These are phyloP conservation scores for Metschnikowia bowlesiae DNA, from an alignment of 805 yeast species.

Conservation along the genomic window DNA sequence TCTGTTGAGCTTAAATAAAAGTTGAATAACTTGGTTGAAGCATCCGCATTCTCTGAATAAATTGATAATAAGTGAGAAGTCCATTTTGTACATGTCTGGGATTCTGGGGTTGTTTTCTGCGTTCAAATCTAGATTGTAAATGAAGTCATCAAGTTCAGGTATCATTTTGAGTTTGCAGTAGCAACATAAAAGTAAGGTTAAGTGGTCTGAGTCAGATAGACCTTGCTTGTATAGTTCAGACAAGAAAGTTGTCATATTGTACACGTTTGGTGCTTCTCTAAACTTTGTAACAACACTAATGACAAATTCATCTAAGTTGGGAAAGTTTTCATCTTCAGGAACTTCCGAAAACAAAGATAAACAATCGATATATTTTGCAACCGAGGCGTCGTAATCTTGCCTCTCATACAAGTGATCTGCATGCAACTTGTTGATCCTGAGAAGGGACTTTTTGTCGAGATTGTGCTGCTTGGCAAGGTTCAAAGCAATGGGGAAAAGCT, in stretches of 20 bases:
- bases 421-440: conserved; percentile 39
- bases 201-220: conserved; percentile 70
- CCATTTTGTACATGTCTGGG: conserved; percentile 23
- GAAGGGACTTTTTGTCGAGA: conserved; percentile 26
- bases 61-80: conserved; percentile 61
- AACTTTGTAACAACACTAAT: conserved; percentile 77
- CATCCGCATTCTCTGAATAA: conserved; percentile 72
- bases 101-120: conserved; percentile 6
- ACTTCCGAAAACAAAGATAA: conserved; percentile 20
- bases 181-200: conserved; percentile 73
- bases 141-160: conserved; percentile 53
- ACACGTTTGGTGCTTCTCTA: conserved; percentile 70
- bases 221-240: conserved; percentile 53
- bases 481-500: conserved; percentile 68
- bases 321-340: conserved; percentile 12
- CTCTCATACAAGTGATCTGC: conserved; percentile 71
- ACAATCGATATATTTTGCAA: conserved; percentile 62
- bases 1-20: conserved; percentile 69
- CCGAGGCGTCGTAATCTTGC: conserved; percentile 64
- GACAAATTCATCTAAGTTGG: conserved; percentile 27
- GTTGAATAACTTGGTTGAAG: conserved; percentile 57
- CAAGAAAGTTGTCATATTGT: conserved; percentile 58
- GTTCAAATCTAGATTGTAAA: conserved; percentile 36
- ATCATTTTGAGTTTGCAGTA: conserved; percentile 70
- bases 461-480: conserved; percentile 49